Conservation (phyloP, 1,284 basidiomycete species). For the Apiotrichum brassicae region DNA sequence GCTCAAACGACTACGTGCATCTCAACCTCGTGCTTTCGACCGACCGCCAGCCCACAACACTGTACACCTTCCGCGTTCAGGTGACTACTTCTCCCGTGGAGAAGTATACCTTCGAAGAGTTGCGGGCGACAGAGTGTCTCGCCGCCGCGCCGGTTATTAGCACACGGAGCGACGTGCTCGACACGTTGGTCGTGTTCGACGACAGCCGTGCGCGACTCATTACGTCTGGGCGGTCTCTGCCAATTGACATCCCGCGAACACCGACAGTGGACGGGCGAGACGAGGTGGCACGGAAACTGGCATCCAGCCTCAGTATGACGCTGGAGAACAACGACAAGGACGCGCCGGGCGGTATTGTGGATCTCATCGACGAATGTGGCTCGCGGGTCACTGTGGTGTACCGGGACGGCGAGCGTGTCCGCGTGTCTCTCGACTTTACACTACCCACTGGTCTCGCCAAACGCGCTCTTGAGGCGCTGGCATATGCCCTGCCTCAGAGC, state of each 20-base stretch:
- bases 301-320: slow-evolving; percentile 31
- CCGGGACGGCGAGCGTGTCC: slow-evolving; percentile 51
- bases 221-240: slow-evolving; percentile 54
- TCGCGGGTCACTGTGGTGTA: slow-evolving; percentile 52
- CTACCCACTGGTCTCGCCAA: slow-evolving; percentile 54
- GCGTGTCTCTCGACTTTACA: slow-evolving; percentile 52
- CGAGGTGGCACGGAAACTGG: slow-evolving; percentile 29
- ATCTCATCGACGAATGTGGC: slow-evolving; percentile 47
- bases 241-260: slow-evolving; percentile 15
- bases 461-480: slow-evolving; percentile 58
- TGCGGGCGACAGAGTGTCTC: slow-evolving; percentile 46
- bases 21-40: slow-evolving; percentile 51
- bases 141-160: slow-evolving; percentile 57
- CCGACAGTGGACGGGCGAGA: slow-evolving; percentile 28
- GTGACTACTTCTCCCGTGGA: slow-evolving; percentile 48
- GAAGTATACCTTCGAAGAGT: slow-evolving; percentile 17
- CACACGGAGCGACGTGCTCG: slow-evolving; percentile 58
- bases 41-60: slow-evolving; percentile 47
- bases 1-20: slow-evolving; percentile 18
- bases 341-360: slow-evolving; percentile 7
- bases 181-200: slow-evolving; percentile 60
- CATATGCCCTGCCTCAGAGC: slow-evolving; percentile 52
- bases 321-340: slow-evolving; percentile 13
- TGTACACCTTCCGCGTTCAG: slow-evolving; percentile 51
- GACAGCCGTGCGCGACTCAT: slow-evolving; percentile 52